Conservation (phyloP, 139 green algal species). For the Chlamydomonas applanata region DNA sequence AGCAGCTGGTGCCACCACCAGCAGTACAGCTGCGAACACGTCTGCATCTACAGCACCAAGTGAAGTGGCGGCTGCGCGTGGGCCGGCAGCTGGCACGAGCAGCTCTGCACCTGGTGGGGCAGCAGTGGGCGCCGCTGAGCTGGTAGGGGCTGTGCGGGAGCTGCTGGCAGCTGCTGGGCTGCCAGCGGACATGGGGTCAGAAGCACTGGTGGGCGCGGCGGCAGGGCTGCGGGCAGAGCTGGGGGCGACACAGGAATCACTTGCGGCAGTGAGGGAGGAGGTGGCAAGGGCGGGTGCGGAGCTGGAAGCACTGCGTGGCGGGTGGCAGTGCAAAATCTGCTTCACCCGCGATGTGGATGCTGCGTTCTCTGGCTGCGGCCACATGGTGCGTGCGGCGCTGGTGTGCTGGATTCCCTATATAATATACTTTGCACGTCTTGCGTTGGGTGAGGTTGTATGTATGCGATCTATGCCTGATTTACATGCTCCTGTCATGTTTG, state of each 20-base stretch:
- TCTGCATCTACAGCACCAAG: background rate
- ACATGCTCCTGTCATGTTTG: too few relatives aligned
- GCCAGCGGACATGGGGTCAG: conserved; percentile 49
- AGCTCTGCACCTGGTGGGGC: too few relatives aligned
- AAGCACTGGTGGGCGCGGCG: conserved; percentile 46
- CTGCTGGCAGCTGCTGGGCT: conserved; percentile 64
- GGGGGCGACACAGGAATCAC: background rate
- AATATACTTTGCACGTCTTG: too few relatives aligned
- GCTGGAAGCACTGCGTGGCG: conserved; percentile 21
- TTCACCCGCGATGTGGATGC: conserved; percentile 48
- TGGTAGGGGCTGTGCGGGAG: conserved; percentile 55
- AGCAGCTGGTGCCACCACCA: background rate
- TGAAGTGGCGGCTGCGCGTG: too few relatives aligned
- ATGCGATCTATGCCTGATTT: too few relatives aligned
- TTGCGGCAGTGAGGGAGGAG: background rate
- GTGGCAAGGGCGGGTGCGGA: conserved; percentile 18
- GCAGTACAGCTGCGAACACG: background rate
- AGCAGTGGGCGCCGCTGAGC: conserved; percentile 33
- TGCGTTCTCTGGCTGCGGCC: conserved; percentile 56
- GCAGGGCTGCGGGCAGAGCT: conserved; percentile 43
- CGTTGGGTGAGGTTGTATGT: background rate
- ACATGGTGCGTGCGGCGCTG: conserved; percentile 53
- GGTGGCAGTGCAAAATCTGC: conserved; percentile 66
- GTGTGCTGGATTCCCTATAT: too few relatives aligned
- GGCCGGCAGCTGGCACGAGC: too few relatives aligned